Evolutionary conservation across 176 grass and related monocot species (phyloP), one percentile per base, ranked within the genome.

Genomic region (Carex parvula): DNA sequence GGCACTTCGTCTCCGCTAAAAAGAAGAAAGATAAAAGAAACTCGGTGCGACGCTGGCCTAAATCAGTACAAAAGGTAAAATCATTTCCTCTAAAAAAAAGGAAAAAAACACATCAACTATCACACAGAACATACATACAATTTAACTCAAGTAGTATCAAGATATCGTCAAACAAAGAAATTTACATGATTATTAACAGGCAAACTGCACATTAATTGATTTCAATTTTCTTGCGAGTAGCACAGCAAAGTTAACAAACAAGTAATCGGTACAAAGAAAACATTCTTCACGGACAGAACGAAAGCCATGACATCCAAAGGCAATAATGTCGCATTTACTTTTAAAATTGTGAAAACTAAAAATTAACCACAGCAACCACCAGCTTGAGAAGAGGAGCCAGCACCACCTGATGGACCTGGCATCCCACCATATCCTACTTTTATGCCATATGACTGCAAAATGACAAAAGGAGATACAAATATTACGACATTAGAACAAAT

Each of bases 401-500:
- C 73, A 20, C 82, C 88, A 59, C 88, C 86, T 46, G 79, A 69
- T 83, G 52, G 80, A 7, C 86, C 83, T 48, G 84, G 80, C 22
- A 86, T 75, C 65, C 73, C 87, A 59, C 87, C 87, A n/a, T 84
- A 84, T 53, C 90, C 90, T 81, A 86, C 74, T 84, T 86, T 89
- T 65, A 89, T 88, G 69, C 90, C 90, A 84, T 86, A 79, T 32
- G 84, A 82, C 90, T 85, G 69, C 77, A 42, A 76, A 55, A 10
- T 30, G 32, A 69, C 21, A 88, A 44, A 82, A 30, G n/a, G 54
- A 0, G 44, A 83, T 81, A 64, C 39, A 81, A 83, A 14, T 17
- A 53, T 54, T 82, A 82, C 11, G 3, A 81, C 70, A 41, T 39
- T 60, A 81, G 20, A 60, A 37, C 13, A 66, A 74, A 50, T 67